These are phyloP conservation scores for Kwoniella pini DNA, from an alignment of 768 basidiomycete species.

Conservation along the genomic window DNA sequence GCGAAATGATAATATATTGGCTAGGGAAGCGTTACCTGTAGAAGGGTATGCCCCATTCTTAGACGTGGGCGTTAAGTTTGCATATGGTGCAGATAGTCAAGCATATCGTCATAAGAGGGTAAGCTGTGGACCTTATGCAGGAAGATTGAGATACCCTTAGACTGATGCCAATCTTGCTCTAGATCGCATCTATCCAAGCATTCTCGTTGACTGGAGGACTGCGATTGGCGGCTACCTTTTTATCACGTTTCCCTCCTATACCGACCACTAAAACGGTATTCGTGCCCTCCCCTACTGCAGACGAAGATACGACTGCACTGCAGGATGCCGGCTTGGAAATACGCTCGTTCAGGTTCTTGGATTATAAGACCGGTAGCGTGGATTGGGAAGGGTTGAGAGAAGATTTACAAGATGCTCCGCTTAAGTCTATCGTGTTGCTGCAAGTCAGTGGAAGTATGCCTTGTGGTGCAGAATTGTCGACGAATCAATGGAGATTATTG, in stretches of 20 bases:
- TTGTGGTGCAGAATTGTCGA: conserved; percentile 58
- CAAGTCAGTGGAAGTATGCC: conserved; percentile 50
- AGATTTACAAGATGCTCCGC: conserved; percentile 60
- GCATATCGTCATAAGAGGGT: conserved; percentile 41
- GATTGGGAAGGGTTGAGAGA: conserved; percentile 52
- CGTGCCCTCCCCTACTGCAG: conserved; percentile 46
- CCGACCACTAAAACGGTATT: conserved; percentile 34
- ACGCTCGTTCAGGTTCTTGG: conserved; percentile 40
- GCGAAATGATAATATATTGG: conserved; percentile 37
- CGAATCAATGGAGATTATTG: conserved; percentile 48
- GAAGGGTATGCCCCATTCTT: conserved; percentile 47
- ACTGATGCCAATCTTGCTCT: too few species aligned
- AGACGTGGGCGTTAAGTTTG: conserved; percentile 38
- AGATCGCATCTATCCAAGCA: conserved; percentile 50
- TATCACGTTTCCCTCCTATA: conserved; percentile 37
- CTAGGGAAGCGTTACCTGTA: conserved; percentile 44
- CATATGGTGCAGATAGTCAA: conserved; percentile 46
- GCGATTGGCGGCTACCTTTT: conserved; percentile 46
- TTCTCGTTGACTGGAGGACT: conserved; percentile 45
- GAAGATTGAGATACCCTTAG: too few species aligned
- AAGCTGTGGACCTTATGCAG: conserved; percentile 58
- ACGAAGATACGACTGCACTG: conserved; percentile 43
- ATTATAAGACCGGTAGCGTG: conserved; percentile 42
- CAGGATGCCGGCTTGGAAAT: conserved; percentile 51
- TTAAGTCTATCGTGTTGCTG: conserved; percentile 73